phyloP scores from a whole-genome alignment of 345 rosid genomes.

The Linum usitatissimum region DNA sequence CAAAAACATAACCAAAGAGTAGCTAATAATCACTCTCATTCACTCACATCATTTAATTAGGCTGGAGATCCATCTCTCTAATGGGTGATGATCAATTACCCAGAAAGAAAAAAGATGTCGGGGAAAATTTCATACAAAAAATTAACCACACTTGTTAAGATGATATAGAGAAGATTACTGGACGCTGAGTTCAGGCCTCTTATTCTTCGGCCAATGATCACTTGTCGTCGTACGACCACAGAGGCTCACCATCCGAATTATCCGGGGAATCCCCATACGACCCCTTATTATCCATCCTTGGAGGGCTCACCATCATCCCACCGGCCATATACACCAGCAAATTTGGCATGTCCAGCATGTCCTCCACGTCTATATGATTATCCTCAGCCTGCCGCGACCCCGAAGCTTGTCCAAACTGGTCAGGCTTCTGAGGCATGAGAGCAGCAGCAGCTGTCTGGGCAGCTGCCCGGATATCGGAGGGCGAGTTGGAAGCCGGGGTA shows the following conservation, averaged over 20 bases:
- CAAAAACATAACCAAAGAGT: too few species aligned
- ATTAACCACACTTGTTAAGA: too few species aligned
- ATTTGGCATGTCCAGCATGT: conserved; percentile 44
- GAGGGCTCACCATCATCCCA: conserved; percentile 68
- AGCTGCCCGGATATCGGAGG: conserved; percentile 51
- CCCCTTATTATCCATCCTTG: conserved; percentile 35
- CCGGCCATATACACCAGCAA: conserved; percentile 64
- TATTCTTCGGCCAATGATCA: not conserved
- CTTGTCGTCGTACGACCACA: conserved; percentile 35
- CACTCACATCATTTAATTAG: too few species aligned
- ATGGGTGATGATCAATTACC: too few species aligned
- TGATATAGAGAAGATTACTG: too few species aligned
- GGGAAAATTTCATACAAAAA: too few species aligned
- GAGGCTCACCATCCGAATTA: conserved; percentile 38
- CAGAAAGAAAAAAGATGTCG: too few species aligned
- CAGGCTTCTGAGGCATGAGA: conserved; percentile 1
- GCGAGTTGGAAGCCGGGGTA: conserved; percentile 31
- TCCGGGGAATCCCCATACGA: conserved; percentile 45
- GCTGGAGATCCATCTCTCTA: too few species aligned
- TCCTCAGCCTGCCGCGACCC: not conserved
- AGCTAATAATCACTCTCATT: too few species aligned
- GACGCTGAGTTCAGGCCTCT: not conserved
- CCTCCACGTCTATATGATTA: conserved; percentile 51
- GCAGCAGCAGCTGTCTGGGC: conserved; percentile 36
- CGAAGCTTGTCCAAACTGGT: not conserved